phyloP scores from a whole-genome alignment of 331 rosid species.

The Erythrophleum ivorense region DNA sequence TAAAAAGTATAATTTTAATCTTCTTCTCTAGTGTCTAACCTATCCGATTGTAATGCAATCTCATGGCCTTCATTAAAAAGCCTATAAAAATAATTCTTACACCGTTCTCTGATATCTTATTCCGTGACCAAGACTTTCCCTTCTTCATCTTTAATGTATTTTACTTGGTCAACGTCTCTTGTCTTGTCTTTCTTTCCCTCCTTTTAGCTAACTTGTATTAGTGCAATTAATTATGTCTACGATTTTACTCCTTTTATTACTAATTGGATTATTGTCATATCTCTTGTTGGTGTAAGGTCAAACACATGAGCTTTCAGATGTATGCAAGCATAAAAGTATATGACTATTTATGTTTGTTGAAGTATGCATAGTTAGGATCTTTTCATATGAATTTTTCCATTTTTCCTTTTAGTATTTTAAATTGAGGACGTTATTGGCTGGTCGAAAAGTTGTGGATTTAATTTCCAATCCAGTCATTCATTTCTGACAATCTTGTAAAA shows the following conservation, averaged over 20 bases:
- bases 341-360: constrained; percentile 21
- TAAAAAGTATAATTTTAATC: too few species aligned
- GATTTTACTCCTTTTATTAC: not conserved
- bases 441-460: not conserved
- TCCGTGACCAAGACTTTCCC: too few species aligned
- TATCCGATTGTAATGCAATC: too few species aligned
- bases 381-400: not conserved
- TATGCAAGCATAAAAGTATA: constrained; percentile 55
- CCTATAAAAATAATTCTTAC: too few species aligned
- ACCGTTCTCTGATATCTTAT: too few species aligned
- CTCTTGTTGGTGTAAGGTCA: constrained; percentile 50
- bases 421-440: not conserved
- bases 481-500: constrained; percentile 21
- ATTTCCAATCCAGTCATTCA: constrained; percentile 3
- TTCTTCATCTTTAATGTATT: too few species aligned
- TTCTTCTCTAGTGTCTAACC: too few species aligned
- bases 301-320: constrained; percentile 52
- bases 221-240: not conserved
- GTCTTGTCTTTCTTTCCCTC: too few species aligned
- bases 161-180: too few species aligned
- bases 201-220: too few species aligned
- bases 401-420: constrained; percentile 1
- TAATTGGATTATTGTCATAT: constrained; percentile 32
- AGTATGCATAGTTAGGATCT: constrained; percentile 7
- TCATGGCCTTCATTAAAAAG: too few species aligned